phyloP scores from a whole-genome alignment of 2,329 filamentous ascomycete genomes.

The Torrubiella hemipterigena region DNA sequence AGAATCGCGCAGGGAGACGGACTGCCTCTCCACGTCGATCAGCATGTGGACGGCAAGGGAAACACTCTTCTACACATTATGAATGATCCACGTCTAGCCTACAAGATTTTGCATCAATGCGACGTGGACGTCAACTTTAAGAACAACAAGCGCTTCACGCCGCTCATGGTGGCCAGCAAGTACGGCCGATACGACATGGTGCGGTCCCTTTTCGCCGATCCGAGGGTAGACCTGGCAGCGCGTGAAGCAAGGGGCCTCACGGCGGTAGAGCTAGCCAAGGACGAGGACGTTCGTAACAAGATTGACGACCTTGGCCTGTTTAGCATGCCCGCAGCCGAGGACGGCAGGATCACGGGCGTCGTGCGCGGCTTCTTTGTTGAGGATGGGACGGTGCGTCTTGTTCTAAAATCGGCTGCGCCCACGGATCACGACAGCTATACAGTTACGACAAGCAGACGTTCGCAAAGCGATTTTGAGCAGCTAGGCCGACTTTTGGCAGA shows the following conservation, averaged over 20 bases:
- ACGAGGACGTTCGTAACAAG: constrained; percentile 91
- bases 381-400: constrained; percentile 83
- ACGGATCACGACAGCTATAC: constrained; percentile 75
- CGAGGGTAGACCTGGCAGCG: constrained; percentile 72
- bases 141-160: constrained; percentile 90
- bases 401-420: constrained; percentile 86
- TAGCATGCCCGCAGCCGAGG: constrained; percentile 55
- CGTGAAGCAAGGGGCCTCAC: constrained; percentile 82
- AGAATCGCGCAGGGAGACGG: constrained; percentile 64
- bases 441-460: constrained; percentile 86
- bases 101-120: constrained; percentile 66
- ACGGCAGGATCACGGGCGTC: constrained; percentile 80
- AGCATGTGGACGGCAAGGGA: constrained; percentile 84
- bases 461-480: constrained; percentile 82
- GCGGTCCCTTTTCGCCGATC: constrained; percentile 73
- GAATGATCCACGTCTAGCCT: constrained; percentile 67
- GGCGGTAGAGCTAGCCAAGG: constrained; percentile 91
- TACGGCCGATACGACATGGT: constrained; percentile 94
- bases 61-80: constrained; percentile 95
- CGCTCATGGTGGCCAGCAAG: constrained; percentile 96
- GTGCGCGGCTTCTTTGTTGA: constrained; percentile 96
- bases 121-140: constrained; percentile 94
- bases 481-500: constrained; percentile 70
- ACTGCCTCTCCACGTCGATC: constrained; percentile 74
- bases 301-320: constrained; percentile 91